Base-by-base conservation (phyloP, 2,329 filamentous ascomycete genomes). In the Verticillium isaacii region DNA sequence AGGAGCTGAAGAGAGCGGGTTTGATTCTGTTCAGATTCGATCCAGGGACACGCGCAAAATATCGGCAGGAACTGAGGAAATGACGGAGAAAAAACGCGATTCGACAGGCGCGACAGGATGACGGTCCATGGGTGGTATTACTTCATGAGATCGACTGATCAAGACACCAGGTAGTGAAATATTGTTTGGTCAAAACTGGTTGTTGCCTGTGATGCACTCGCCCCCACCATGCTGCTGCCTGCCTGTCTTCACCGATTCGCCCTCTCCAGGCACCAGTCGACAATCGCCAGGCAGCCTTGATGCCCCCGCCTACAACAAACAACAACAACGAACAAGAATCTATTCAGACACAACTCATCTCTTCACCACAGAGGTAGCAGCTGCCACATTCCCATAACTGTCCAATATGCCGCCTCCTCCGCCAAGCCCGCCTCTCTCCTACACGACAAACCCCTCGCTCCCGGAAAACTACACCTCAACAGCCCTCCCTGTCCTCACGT, bases 401-500 rank as follows among this genome's bases (percentile, higher is more conserved):
- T 29, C 5, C 29, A 29, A 5, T 1, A 66, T 66, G 64, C 64
- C 64, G 2, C 63, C 63, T 17, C 57, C 63, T 2, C 61, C 59
- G 4, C 64, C 64, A 8, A 56, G 59, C 39, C 61, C 59, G 1
- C 63, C 64, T 4, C 58, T 66, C 3, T 41, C 61, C 50, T 66
- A 64, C 57, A 55, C 55, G n/a, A 66, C 61, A 7, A 36, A 56
- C 37, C 45, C 63, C 32, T 58, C 57, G 3, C 25, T 58, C 25
- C 23, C 54, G 14, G 25, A 62, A 5, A 57, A 58, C 55, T 59
- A 60, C 17, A 61, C 63, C 36, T 39, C 55, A 29, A 55, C 64
- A 19, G 59, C 59, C 52, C 59, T 60, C 61, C 59, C 37, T 9
- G 8, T 17, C 34, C 39, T 9, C 2, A 25, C 23, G 19, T 55